Conservation (phyloP, 2,329 filamentous ascomycete species). For the Rhinocladiella similis region DNA sequence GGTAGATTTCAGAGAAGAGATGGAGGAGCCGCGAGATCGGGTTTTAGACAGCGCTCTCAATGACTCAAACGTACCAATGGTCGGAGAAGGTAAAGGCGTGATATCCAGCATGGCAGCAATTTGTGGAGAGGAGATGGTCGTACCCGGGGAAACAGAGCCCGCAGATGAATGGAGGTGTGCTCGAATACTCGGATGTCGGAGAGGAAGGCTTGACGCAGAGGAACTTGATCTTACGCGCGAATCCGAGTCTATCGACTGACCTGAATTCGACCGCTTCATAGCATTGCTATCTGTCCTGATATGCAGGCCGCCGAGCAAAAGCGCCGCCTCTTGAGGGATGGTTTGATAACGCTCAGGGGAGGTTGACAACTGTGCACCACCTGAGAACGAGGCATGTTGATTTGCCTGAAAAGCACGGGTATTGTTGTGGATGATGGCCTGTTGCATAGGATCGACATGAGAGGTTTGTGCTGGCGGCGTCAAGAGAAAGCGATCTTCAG, state of each 20-base stretch:
- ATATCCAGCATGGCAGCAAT: constrained; percentile 75
- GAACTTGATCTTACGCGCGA: constrained; percentile 39
- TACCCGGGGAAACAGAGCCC: constrained; percentile 59
- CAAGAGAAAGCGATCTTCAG: constrained; percentile 20
- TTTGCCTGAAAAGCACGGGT: constrained; percentile 15
- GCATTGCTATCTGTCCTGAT: constrained; percentile 27
- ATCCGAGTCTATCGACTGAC: constrained; percentile 32
- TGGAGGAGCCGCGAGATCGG: constrained; percentile 46
- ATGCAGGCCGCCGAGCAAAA: constrained; percentile 25
- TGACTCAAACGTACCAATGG: constrained; percentile 68
- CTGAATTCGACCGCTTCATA: constrained; percentile 18
- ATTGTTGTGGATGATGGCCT: constrained; percentile 14
- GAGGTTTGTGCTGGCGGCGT: constrained; percentile 18
- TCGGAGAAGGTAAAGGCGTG: constrained; percentile 75
- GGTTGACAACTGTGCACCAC: constrained; percentile 20
- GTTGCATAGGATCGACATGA: constrained; percentile 18
- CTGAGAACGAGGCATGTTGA: constrained; percentile 21
- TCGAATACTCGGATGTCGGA: constrained; percentile 46
- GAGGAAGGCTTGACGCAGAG: constrained; percentile 44
- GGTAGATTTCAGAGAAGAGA: constrained; percentile 41
- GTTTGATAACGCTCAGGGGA: constrained; percentile 1
- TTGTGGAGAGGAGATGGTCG: constrained; percentile 69
- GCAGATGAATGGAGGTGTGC: constrained; percentile 42
- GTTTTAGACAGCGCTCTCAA: constrained; percentile 55
- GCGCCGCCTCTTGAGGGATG: constrained; percentile 19